A percentile compares a stretch with the other conserved stretches of the same genome.
phyloP scores from a whole-genome alignment of 1,284 basidiomycete species.

The Heliocybe sulcata region DNA sequence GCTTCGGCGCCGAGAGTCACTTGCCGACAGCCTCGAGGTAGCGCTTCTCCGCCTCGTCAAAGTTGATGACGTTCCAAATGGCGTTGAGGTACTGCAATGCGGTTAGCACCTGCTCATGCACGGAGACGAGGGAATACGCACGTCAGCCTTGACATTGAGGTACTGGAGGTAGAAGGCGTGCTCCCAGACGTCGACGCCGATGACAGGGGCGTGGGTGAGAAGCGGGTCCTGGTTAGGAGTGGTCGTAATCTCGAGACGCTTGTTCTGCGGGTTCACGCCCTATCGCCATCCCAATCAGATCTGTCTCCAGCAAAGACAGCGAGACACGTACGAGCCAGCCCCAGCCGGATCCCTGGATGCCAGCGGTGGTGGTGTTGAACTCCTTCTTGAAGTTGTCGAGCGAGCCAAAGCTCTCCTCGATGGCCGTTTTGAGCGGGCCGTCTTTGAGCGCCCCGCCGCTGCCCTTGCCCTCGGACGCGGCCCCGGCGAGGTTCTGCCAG shows the following conservation, averaged over 20 bases:
- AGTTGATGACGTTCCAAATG: constrained; percentile 83
- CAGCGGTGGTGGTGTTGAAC: constrained; percentile 78
- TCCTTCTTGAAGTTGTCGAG: constrained; percentile 70
- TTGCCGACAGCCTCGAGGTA: constrained; percentile 36
- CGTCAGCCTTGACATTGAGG: constrained; percentile 66
- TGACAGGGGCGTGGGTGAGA: constrained; percentile 65
- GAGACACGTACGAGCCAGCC: constrained; percentile 73
- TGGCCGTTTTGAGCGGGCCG: constrained; percentile 76
- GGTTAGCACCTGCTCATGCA: constrained; percentile 2
- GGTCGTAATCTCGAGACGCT: constrained; percentile 68
- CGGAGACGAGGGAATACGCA: constrained; percentile 25
- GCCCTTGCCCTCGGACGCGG: constrained; percentile 36
- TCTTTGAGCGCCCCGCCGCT: constrained; percentile 63
- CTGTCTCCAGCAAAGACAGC: background rate
- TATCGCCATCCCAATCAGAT: constrained; percentile 17
- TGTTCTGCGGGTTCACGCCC: constrained; percentile 57
- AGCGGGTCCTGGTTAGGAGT: constrained; percentile 91
- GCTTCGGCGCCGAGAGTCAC: too few species aligned
- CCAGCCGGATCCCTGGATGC: constrained; percentile 91
- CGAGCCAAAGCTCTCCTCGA: constrained; percentile 82
- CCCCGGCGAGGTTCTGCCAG: constrained; percentile 92
- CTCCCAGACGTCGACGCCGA: constrained; percentile 90
- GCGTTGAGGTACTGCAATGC: constrained; percentile 61
- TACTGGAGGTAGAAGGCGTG: constrained; percentile 79
- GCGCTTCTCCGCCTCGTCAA: constrained; percentile 70